A percentile compares a stretch with the other conserved stretches of the same genome.
phyloP scores from a whole-genome alignment of 2,329 filamentous ascomycete genomes.

The Amauroascus niger region DNA sequence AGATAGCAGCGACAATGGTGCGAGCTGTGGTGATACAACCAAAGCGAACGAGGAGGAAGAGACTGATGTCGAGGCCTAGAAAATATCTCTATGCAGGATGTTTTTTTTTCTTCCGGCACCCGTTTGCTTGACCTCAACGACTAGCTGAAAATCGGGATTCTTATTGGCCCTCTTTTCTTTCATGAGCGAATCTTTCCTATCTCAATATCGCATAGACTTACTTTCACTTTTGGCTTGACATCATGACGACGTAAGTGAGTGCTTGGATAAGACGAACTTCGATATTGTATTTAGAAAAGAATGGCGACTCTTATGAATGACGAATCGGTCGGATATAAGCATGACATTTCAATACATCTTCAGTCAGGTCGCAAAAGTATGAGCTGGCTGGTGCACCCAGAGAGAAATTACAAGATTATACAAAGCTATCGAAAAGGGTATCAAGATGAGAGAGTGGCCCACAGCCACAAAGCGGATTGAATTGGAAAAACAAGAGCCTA shows the following conservation, averaged over 20 bases:
- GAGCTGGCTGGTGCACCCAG: not conserved
- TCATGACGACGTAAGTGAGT: not conserved
- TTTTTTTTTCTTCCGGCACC: not conserved
- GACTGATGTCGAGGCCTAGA: not conserved
- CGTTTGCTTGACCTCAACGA: not conserved
- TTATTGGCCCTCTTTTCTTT: not conserved
- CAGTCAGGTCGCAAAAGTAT: not conserved
- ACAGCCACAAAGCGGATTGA: not conserved
- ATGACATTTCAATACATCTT: not conserved
- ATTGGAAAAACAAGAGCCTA: too few relatives aligned
- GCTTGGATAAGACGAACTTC: not conserved
- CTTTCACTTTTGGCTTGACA: not conserved
- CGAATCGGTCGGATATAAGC: not conserved
- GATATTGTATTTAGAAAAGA: not conserved
- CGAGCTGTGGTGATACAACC: not conserved
- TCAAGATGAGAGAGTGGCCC: not conserved
- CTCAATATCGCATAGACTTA: not conserved
- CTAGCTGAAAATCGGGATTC: not conserved
- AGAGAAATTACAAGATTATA: not conserved
- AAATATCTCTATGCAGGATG: not conserved
- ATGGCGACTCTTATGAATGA: not conserved
- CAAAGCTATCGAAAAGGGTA: not conserved
- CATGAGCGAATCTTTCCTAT: not conserved
- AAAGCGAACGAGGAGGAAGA: not conserved
- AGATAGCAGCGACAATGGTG: not conserved